These are phyloP conservation scores for Cyanodermella asteris DNA, from an alignment of 2,329 filamentous ascomycete genomes.

Conservation along the genomic window DNA sequence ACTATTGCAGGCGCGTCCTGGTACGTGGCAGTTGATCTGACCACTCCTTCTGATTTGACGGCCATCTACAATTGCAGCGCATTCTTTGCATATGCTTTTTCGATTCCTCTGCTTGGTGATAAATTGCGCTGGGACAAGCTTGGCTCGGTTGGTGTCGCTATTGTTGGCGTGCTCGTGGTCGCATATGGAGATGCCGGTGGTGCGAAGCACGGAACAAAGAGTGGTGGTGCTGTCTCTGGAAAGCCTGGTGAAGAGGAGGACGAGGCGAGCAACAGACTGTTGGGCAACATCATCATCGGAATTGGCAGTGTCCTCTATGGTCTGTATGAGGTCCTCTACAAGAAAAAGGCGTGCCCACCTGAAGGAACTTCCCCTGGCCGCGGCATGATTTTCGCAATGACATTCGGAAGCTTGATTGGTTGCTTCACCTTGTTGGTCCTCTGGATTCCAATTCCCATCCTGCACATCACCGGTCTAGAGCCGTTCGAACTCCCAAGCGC, in stretches of 20 bases:
- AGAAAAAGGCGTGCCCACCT: conserved; percentile 76
- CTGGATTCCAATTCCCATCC: conserved; percentile 74
- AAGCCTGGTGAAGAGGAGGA: conserved; percentile 17
- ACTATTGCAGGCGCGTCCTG: conserved; percentile 83
- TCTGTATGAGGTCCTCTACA: conserved; percentile 93
- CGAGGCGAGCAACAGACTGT: conserved; percentile 43
- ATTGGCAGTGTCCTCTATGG: conserved; percentile 81
- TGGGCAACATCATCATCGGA: conserved; percentile 85
- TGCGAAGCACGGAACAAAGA: conserved; percentile 31
- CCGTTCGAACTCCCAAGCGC: conserved; percentile 62
- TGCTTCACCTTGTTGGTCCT: conserved; percentile 66
- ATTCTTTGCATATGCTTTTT: conserved; percentile 96
- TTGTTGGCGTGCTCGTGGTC: conserved; percentile 77
- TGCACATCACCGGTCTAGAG: conserved; percentile 62
- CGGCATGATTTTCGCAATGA: conserved; percentile 91
- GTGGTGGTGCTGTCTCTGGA: conserved; percentile 28
- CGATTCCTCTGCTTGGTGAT: conserved; percentile 71
- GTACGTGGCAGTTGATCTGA: conserved; percentile 89
- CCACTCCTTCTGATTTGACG: conserved; percentile 78
- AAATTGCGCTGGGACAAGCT: conserved; percentile 68
- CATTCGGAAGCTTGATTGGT: conserved; percentile 73
- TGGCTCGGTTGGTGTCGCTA: conserved; percentile 66
- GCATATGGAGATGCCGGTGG: conserved; percentile 61
- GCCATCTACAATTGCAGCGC: conserved; percentile 99
- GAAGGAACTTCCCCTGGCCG: conserved; percentile 65